Evolutionary conservation across 2,329 filamentous ascomycete species (phyloP).

Genomic region (Neonectria hederae): DNA sequence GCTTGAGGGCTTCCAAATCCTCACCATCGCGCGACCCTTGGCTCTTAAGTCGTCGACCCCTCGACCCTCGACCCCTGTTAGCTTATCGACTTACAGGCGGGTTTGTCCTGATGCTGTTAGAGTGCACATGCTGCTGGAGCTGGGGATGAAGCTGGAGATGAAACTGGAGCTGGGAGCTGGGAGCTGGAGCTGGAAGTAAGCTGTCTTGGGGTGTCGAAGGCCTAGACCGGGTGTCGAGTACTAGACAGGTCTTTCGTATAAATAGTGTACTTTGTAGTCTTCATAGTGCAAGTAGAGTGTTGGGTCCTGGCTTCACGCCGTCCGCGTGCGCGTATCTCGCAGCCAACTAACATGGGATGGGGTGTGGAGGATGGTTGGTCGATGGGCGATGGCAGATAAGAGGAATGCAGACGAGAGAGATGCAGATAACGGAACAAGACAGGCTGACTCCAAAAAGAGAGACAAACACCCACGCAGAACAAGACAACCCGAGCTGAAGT

Average conservation of each 20-base stretch:
- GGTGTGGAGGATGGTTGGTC: background rate
- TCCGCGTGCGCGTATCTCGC: background rate
- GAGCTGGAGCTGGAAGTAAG: background rate
- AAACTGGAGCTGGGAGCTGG: background rate
- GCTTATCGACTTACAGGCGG: constrained; percentile 13
- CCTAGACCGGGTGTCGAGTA: too few species aligned
- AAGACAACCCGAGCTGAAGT: background rate
- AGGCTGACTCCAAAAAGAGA: too few species aligned
- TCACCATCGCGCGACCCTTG: background rate
- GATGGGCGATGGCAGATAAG: background rate
- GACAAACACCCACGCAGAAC: background rate
- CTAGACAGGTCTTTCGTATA: too few species aligned
- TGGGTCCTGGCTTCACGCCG: background rate
- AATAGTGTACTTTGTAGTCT: too few species aligned
- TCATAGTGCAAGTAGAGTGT: background rate
- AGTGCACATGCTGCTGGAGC: background rate
- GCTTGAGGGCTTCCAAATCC: constrained; percentile 25
- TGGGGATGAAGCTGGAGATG: background rate
- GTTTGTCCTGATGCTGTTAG: background rate
- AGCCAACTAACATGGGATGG: background rate
- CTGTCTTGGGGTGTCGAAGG: background rate
- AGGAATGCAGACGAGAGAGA: background rate
- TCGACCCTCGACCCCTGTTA: constrained; percentile 12
- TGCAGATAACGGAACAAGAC: too few species aligned
- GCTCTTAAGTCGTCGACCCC: constrained; percentile 1